phyloP scores from a whole-genome alignment of 306 rosid genomes.

The Alnus rubra region DNA sequence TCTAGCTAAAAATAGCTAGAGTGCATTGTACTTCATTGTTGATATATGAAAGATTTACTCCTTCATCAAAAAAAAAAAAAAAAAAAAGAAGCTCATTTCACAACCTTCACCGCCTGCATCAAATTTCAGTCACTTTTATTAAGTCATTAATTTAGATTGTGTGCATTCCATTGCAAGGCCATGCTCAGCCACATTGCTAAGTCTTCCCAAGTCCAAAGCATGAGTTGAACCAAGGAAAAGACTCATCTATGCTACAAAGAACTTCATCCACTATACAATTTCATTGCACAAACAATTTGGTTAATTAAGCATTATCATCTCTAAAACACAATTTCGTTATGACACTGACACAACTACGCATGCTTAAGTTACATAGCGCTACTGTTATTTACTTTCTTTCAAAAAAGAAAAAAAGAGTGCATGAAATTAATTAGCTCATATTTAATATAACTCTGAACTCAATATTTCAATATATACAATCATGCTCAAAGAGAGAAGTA shows the following conservation, averaged over 20 bases:
- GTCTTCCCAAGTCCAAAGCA: background rate
- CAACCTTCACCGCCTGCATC: no score
- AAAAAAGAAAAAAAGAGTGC: no score
- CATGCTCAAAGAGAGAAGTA: background rate
- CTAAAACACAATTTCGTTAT: no score
- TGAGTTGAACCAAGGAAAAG: background rate
- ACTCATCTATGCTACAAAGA: background rate
- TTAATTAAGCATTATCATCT: no score
- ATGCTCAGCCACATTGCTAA: background rate
- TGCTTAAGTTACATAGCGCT: no score
- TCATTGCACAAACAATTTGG: background rate
- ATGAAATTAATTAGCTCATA: background rate
- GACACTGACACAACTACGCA: no score
- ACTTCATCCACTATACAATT: background rate
- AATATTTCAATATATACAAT: background rate
- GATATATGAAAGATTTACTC: no score
- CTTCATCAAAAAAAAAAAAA: no score
- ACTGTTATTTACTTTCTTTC: no score
- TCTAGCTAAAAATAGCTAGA: no score
- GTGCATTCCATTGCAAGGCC: background rate
- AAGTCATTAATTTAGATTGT: background rate
- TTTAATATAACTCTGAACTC: background rate
- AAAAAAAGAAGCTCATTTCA: background rate
- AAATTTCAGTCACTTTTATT: no score
- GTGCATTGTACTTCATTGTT: no score